Conservation (phyloP, 257 asterid genomes). For the Perilla frutescens region DNA sequence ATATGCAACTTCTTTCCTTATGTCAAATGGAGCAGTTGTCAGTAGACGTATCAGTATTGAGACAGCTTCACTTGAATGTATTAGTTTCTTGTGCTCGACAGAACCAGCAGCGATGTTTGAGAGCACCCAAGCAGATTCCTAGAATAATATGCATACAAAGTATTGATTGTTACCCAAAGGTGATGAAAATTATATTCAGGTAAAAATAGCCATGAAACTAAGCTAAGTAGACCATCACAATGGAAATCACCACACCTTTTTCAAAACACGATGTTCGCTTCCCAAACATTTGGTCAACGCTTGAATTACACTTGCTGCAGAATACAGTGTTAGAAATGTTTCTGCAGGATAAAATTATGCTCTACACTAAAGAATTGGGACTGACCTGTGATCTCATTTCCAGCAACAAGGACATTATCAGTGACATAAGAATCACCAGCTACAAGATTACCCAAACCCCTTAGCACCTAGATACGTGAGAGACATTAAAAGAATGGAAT, state of each 20-base stretch:
- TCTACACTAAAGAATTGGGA: slow-evolving; percentile 13
- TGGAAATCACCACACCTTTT: slow-evolving; percentile 57
- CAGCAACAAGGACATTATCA: slow-evolving; percentile 60
- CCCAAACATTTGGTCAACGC: slow-evolving; percentile 78
- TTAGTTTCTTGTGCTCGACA: slow-evolving; percentile 71
- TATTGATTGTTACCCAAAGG: slow-evolving; percentile 2
- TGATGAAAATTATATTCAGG: slow-evolving; percentile 4
- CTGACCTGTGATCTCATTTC: slow-evolving; percentile 79
- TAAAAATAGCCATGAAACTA: slow-evolving; percentile 24
- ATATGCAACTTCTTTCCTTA: slow-evolving; percentile 90
- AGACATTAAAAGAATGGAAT: slow-evolving; percentile 5
- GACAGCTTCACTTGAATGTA: slow-evolving; percentile 80
- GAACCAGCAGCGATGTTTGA: slow-evolving; percentile 94
- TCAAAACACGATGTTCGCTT: slow-evolving; percentile 81
- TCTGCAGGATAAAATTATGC: slow-evolving; percentile 5
- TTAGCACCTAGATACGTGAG: slow-evolving; percentile 60
- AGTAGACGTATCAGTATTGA: slow-evolving; percentile 61
- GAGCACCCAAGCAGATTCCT: slow-evolving; percentile 98
- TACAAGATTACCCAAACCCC: slow-evolving; percentile 94
- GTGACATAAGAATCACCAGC: slow-evolving; percentile 75
- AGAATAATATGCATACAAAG: slow-evolving; percentile 11
- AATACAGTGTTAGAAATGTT: slow-evolving; percentile 23
- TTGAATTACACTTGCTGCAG: slow-evolving; percentile 65
- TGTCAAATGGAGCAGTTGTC: slow-evolving; percentile 81
- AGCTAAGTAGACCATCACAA: background rate